A percentile compares a stretch with the other conserved stretches of the same genome.
Conservation (phyloP, 2,329 filamentous ascomycete genomes). For the Colletotrichum sublineola region DNA sequence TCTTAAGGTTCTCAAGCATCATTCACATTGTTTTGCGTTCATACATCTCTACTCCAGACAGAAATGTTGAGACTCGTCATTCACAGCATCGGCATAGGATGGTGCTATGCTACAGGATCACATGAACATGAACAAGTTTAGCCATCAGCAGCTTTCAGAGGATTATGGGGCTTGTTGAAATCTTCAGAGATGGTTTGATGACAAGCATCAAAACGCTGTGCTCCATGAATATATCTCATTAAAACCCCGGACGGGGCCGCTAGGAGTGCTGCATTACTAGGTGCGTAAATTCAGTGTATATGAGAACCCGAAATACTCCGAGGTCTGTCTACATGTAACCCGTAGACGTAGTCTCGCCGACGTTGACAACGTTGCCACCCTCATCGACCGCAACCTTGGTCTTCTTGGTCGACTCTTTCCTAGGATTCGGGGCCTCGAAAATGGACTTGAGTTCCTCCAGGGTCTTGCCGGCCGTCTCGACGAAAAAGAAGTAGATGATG, state of each 20-base stretch:
- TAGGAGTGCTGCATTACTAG: not conserved
- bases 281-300: not conserved
- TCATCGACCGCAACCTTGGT: constrained; percentile 45
- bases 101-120: not conserved
- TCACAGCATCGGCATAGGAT: not conserved
- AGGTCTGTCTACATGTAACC: not conserved
- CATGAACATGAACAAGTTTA: not conserved
- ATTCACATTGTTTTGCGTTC: not conserved
- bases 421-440: constrained; percentile 50
- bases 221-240: not conserved
- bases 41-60: not conserved
- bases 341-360: constrained; percentile 14
- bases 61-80: not conserved
- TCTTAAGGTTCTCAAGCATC: not conserved
- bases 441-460: constrained; percentile 72
- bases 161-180: not conserved
- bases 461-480: constrained; percentile 60
- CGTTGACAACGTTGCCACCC: constrained; percentile 41
- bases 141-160: not conserved
- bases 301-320: not conserved
- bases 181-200: not conserved
- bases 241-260: not conserved
- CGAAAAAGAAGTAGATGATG: constrained; percentile 58
- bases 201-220: not conserved
- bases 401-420: constrained; percentile 48